Base-by-base conservation (phyloP, 495 filamentous ascomycete species). In the Venustampulla echinocandica region DNA sequence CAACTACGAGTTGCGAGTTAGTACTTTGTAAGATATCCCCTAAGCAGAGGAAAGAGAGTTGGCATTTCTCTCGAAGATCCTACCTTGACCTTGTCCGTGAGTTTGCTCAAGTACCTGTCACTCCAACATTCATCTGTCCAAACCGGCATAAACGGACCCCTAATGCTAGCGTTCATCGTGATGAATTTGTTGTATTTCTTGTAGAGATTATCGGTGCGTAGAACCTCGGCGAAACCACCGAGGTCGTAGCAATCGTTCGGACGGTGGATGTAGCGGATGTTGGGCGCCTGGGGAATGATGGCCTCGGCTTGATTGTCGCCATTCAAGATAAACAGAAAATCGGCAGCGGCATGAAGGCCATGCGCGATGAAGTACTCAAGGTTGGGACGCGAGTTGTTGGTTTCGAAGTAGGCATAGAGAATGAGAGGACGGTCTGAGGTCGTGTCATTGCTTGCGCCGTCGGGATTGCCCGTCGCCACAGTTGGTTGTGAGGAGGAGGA, bases 251-350 rank as follows among this genome's bases (percentile, higher is more conserved):
- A 65, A n/a, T 54, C 48, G 17, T 60, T 57, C 7, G 43, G 22
- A 11, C 51, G 50, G 14, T 52, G 23, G 13, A 62, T 37, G 19
- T 57, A 40, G n/a, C 48, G 42, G n/a, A 67, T 53, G 42, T 67
- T 63, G 15, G 43, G 4, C 44, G 18, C 24, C 14, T 49, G 11
- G 11, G 18, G 24, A 0, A 67, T 48, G 0, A 63, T 32, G 14
- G 17, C n/a, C 15, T 38, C 34, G 10, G 49, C 57, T 21, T 57
- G 30, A 15, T 50, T 60, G 14, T 59, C 46, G 7, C 64, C 64
- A 32, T 61, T 61, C 27, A 67, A 47, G 40, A 65, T 59, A 50
- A 68, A 66, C 18, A 68, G 40, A 25, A 65, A 68, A 45, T 68
- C 64, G 10, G 64, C 63, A 13, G 15, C 43, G 13, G 6, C 50